Evolutionary conservation across 2,329 filamentous ascomycete genomes (phyloP), one percentile per base, ranked within the genome.

Genomic region (Aspergillus carbonarius): DNA sequence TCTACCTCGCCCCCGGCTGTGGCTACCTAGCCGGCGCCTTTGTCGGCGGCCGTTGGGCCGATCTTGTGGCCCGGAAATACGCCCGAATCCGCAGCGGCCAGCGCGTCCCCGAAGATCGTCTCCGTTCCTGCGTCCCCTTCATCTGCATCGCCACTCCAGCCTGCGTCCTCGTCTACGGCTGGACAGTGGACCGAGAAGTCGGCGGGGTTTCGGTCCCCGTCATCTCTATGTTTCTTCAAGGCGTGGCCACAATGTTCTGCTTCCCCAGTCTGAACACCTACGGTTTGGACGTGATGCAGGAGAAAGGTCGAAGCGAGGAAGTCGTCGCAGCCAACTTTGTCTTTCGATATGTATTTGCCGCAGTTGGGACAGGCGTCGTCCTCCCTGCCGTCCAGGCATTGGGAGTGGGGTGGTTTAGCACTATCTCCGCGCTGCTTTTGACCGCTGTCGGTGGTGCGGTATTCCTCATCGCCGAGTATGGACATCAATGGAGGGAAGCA

Each of bases 251-350:
- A 72, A 77, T 92, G 5, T 90, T 91, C 68, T 90, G 88, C 66
- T 92, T 92, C 68, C 89, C 89, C 0, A 85, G 83, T 49, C 72
- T 93, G 61, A 92, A 93, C 71, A 90, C 89, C 0, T 93, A 95
- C 74, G 93, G 90, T 70, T 75, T 95, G 40, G 90, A 95, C 71
- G 90, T 93, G 12, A 91, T 93, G 87, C 88, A 88, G 63, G 69
- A 72, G 2, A 71, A 69, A 20, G 81, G 81, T 1, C 79, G 83
- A 30, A 85, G 85, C 44, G 85, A 88, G 3, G 90, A 95, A 68
- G 89, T 93, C 3, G 85, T 91, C 44, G 89, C 90, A 0, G 89
- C 89, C 0, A 95, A 93, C 72, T 95, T 93, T 72, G 86, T 92
- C 67, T 80, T 90, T 52, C 81, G 91, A 5, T 95, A 93, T 72